These are phyloP conservation scores for Babesia gibsoni DNA, from an alignment of 169 alveolate genomes.

Conservation along the genomic window DNA sequence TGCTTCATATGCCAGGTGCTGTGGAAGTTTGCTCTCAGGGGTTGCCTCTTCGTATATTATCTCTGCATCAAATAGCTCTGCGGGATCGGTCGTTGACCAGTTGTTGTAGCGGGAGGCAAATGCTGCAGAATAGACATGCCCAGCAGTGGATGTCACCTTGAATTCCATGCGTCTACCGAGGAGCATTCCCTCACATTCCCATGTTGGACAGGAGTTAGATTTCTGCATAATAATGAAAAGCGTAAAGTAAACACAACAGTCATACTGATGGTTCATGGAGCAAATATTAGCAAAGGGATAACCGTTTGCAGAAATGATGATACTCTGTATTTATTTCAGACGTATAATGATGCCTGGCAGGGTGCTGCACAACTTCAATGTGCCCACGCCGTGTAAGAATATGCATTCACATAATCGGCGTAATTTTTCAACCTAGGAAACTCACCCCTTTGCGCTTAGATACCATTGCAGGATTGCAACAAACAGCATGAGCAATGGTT, in stretches of 20 bases:
- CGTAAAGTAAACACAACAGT: too few relatives aligned
- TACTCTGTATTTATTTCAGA: too few relatives aligned
- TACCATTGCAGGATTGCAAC: neutral
- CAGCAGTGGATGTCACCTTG: conserved; percentile 86
- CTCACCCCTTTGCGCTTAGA: conserved; percentile 30
- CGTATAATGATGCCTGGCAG: too few relatives aligned
- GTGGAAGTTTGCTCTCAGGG: conserved; percentile 67
- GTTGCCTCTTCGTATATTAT: conserved; percentile 86
- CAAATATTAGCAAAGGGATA: too few relatives aligned
- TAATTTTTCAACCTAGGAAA: neutral
- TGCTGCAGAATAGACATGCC: conserved; percentile 92
- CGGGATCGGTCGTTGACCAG: conserved; percentile 92
- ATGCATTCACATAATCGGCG: neutral
- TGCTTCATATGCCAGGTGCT: conserved; percentile 85
- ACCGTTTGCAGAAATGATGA: too few relatives aligned
- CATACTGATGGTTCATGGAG: too few relatives aligned
- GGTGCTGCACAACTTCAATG: too few relatives aligned
- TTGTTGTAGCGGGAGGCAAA: conserved; percentile 89
- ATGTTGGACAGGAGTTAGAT: conserved; percentile 20
- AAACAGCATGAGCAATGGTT: conserved; percentile 88
- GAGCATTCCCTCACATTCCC: conserved; percentile 26
- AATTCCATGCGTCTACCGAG: conserved; percentile 54
- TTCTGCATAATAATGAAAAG: conserved; percentile 5
- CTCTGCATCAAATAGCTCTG: conserved; percentile 91
- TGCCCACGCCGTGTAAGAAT: conserved; percentile 15